Evolutionary conservation across 345 rosid genomes (phyloP), one percentile per base, ranked within the genome.

Genomic region (Fremontodendron californicum): DNA sequence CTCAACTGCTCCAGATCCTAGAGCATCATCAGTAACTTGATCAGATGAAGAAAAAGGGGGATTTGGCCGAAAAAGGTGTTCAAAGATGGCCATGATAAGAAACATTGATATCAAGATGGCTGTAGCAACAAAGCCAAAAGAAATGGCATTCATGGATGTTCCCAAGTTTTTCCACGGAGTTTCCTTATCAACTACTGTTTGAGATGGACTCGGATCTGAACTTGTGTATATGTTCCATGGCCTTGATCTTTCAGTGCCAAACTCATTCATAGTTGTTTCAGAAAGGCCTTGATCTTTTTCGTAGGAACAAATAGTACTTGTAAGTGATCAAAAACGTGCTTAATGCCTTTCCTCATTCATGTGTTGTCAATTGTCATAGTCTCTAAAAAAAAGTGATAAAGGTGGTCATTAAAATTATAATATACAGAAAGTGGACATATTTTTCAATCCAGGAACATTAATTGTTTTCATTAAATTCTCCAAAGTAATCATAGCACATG

Each of bases 41-140:
- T 81, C 84, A 16, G 95, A 86, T 18, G 87, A 86, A 75, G 90
- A 84, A 80, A 92, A 92, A 7, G 90, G 75, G 75, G 90, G 85
- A 42, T 79, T 79, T n/a, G 95, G 93, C 78, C 91, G 85, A 42
- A 93, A 91, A 43, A 93, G 90, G 84, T 92, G 97, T 75, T 94
- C 98, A 27, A 93, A 94, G 71, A 94, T 91, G 60, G 98, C 98
- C 97, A 92, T 94, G 77, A 94, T 88, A 66, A 94, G 87, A 78
- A 94, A 94, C 94, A 94, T 89, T n/a, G 97, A 88, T 74, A 94
- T 83, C 80, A 93, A 78, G 74, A 94, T 88, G 42, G 98, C 98
- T 0, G 98, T 94, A n/a, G 98, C 98, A 63, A 94, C 93, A 27
- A 94, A 89, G 46, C 98, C 98, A 27, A 90, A 94, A 5, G 98